Evolutionary conservation across 805 yeast genomes (phyloP).

Genomic region (Monosporozyma aquatica): DNA sequence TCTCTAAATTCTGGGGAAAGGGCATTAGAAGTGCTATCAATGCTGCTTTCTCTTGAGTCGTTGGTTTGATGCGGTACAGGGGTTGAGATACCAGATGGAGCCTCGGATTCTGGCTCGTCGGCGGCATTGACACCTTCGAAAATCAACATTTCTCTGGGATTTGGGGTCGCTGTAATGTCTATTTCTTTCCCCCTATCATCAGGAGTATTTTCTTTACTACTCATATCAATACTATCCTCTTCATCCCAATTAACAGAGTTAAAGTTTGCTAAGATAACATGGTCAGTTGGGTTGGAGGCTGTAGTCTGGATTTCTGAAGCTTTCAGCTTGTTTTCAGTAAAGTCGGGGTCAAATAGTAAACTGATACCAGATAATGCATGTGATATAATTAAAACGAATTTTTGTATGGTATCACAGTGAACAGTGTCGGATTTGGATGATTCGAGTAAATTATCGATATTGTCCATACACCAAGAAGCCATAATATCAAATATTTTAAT

Average conservation of each 20-base stretch:
- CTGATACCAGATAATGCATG: conserved; percentile 64
- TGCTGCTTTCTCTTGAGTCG: background rate
- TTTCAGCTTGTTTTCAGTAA: conserved; percentile 27
- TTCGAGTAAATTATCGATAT: conserved; percentile 32
- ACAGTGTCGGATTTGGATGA: conserved; percentile 16
- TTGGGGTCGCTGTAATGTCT: conserved; percentile 6
- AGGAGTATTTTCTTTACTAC: conserved; percentile 11
- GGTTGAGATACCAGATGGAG: conserved; percentile 30
- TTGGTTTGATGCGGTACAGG: conserved; percentile 32
- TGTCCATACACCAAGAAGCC: conserved; percentile 35
- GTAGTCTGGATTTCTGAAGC: conserved; percentile 1
- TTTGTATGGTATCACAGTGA: conserved; percentile 45
- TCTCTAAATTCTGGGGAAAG: conserved; percentile 36
- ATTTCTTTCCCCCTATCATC: conserved; percentile 20
- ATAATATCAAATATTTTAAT: conserved; percentile 47
- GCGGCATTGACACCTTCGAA: conserved; percentile 10
- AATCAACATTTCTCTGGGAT: background rate
- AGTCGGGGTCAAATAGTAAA: conserved; percentile 65
- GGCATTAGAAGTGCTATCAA: background rate
- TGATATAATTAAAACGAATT: conserved; percentile 48
- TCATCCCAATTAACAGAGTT: conserved; percentile 28
- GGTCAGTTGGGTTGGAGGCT: background rate
- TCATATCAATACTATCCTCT: conserved; percentile 34
- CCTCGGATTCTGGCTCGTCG: conserved; percentile 30
- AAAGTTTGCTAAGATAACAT: conserved; percentile 23